phyloP scores from a whole-genome alignment of 345 rosid species.

The Populus simonii region DNA sequence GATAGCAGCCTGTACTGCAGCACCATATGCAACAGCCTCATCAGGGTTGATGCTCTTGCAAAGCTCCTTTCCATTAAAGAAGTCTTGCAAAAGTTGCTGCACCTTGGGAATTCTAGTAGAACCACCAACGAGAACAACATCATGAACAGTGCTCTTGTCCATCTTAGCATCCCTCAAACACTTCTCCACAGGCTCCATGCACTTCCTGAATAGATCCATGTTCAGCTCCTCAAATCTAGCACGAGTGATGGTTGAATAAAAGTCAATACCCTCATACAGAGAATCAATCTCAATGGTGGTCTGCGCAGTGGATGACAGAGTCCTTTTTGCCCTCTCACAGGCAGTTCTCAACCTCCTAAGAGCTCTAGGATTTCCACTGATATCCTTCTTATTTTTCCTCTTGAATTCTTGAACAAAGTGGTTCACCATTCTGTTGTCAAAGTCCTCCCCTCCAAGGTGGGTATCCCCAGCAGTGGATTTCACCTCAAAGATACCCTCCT shows the following conservation, averaged over 20 bases:
- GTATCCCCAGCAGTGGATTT: constrained; percentile 20
- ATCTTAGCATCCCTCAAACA: constrained; percentile 51
- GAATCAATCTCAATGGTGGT: constrained; percentile 51
- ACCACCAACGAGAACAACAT: constrained; percentile 46
- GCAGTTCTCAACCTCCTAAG: constrained; percentile 47
- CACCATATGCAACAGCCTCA: constrained; percentile 39
- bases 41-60: constrained; percentile 42
- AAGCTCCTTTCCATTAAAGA: constrained; percentile 31
- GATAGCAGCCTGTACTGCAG: constrained; percentile 34
- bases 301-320: constrained; percentile 50
- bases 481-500: constrained; percentile 13
- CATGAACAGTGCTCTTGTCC: constrained; percentile 46
- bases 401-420: constrained; percentile 42
- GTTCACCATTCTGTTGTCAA: constrained; percentile 30
- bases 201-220: constrained; percentile 53
- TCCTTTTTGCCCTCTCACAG: constrained; percentile 53
- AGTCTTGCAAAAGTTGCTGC: constrained; percentile 36
- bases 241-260: constrained; percentile 44
- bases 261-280: constrained; percentile 41
- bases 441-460: constrained; percentile 14
- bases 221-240: constrained; percentile 49
- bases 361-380: constrained; percentile 31
- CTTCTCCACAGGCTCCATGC: constrained; percentile 53
- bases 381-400: constrained; percentile 36
- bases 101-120: constrained; percentile 49